A percentile compares a stretch with the other conserved stretches of the same genome.
Evolutionary conservation across 768 basidiomycete genomes (phyloP).

Genomic region (Piloderma croceum): DNA sequence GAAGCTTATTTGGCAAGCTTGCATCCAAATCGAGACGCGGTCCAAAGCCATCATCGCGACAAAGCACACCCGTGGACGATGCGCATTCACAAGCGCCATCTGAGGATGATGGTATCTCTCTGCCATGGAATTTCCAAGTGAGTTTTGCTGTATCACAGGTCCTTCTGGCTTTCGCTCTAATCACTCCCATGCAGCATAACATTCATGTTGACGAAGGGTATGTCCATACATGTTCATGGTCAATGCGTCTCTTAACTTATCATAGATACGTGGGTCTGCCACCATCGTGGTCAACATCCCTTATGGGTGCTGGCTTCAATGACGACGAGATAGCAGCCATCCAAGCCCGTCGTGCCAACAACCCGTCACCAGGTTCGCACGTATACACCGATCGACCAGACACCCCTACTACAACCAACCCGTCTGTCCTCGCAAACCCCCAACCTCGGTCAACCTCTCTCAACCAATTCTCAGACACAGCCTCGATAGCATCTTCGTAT

Average conservation of each 20-base stretch:
- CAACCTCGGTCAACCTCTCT: too few relatives aligned
- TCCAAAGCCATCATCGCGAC: too few relatives aligned
- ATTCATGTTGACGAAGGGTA: slow-evolving; percentile 76
- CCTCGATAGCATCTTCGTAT: slow-evolving; percentile 10
- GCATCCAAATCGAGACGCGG: slow-evolving; percentile 26
- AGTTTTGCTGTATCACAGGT: slow-evolving; percentile 15
- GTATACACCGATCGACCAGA: slow-evolving; percentile 1
- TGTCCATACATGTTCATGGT: slow-evolving; percentile 10
- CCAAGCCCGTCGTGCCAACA: slow-evolving; percentile 32
- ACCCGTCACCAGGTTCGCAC: slow-evolving; percentile 9
- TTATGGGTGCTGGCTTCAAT: slow-evolving; percentile 56
- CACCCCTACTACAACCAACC: too few relatives aligned
- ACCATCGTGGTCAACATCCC: slow-evolving; percentile 64
- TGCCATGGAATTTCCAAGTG: slow-evolving; percentile 76
- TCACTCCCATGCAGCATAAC: slow-evolving; percentile 48
- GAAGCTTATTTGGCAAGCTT: slow-evolving; percentile 27
- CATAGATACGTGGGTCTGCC: slow-evolving; percentile 59
- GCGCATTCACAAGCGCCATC: slow-evolving; percentile 17
- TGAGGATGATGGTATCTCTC: slow-evolving; percentile 59
- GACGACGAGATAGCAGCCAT: slow-evolving; percentile 67
- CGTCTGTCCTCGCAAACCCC: slow-evolving; percentile 6
- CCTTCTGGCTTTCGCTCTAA: not conserved
- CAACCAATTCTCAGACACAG: too few relatives aligned
- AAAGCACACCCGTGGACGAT: slow-evolving; percentile 6
- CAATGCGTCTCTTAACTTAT: slow-evolving; percentile 2